Percentiles rank a stretch among this genome's conserved stretches.
phyloP scores from a whole-genome alignment of 2,329 filamentous ascomycete genomes.

The Myriosclerotinia curreyana region DNA sequence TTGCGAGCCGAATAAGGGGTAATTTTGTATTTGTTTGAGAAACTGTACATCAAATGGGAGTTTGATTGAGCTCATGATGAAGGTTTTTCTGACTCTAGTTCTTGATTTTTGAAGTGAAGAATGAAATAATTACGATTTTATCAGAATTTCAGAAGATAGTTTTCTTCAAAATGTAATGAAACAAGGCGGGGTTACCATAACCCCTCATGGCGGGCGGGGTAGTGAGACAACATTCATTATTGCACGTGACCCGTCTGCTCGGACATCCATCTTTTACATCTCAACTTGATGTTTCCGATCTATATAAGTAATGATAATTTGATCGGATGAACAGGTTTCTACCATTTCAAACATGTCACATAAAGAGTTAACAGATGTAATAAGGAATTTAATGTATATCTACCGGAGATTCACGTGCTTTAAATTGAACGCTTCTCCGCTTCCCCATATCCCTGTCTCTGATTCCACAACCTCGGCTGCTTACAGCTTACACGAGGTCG shows the following conservation, averaged over 20 bases:
- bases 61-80: slow-evolving; percentile 21
- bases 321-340: background rate
- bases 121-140: background rate
- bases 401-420: background rate
- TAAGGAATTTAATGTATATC: background rate
- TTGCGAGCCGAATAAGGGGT: background rate
- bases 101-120: background rate
- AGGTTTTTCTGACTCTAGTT: background rate
- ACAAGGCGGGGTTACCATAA: background rate
- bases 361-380: no score
- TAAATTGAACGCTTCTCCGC: background rate
- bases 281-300: background rate
- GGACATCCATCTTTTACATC: background rate
- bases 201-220: background rate
- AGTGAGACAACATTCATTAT: background rate
- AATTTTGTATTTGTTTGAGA: background rate
- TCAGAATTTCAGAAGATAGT: background rate
- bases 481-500: background rate
- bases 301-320: no score
- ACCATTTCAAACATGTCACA: background rate
- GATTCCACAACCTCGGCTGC: background rate
- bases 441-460: background rate
- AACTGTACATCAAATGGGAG: slow-evolving; percentile 30
- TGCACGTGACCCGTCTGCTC: background rate
- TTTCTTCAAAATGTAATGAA: background rate